A percentile compares a stretch with the other conserved stretches of the same genome.
These are phyloP conservation scores for Magnusiomyces suaveolens DNA, from an alignment of 1,139 yeast species.

Conservation along the genomic window DNA sequence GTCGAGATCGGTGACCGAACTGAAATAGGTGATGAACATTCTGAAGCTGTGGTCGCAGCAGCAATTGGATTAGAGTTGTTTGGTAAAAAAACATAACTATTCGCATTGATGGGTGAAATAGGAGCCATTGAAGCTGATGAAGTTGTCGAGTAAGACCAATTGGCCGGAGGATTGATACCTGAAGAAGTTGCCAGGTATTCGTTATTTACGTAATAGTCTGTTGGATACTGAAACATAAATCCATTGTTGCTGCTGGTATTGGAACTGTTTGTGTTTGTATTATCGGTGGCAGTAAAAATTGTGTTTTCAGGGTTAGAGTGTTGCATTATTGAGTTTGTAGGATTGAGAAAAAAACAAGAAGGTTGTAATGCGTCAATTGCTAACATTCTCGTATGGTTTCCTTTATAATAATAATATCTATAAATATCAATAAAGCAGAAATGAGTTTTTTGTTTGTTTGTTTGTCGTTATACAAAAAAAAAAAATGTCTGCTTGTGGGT, in stretches of 20 bases:
- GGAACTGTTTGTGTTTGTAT: background rate
- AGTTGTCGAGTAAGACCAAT: background rate
- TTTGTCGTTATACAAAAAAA: background rate
- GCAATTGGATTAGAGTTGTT: background rate
- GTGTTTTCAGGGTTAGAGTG: background rate
- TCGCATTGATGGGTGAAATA: background rate
- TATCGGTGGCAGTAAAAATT: background rate
- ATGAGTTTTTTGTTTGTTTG: background rate
- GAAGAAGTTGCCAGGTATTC: constrained; percentile 1
- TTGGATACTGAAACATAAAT: background rate
- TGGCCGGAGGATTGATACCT: background rate
- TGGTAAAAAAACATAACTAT: background rate
- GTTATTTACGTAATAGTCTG: constrained; percentile 2
- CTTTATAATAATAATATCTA: background rate
- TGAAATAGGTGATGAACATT: background rate
- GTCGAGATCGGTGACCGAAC: background rate
- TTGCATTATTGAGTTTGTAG: background rate
- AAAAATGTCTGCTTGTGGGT: background rate
- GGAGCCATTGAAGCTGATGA: constrained; percentile 1
- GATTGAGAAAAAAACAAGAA: background rate
- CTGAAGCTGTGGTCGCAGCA: background rate
- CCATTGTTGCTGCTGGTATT: background rate
- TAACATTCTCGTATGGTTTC: background rate
- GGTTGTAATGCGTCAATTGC: background rate
- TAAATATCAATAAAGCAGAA: background rate